Base-by-base conservation (phyloP, 2,329 filamentous ascomycete genomes). In the Cordyceps cateniannulata region DNA sequence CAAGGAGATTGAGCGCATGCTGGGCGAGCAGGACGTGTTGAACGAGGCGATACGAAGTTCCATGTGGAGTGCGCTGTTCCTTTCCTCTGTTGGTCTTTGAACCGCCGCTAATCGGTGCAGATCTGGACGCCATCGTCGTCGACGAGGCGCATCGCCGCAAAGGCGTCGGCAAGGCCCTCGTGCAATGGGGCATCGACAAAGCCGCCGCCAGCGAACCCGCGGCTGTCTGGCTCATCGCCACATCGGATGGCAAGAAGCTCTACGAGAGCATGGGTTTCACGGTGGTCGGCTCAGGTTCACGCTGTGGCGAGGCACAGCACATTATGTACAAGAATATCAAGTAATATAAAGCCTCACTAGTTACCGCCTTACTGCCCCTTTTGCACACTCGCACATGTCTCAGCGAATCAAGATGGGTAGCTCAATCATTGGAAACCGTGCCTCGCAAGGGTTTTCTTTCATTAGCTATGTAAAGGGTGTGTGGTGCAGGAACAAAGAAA, bases 41-140 rank as follows among this genome's bases (percentile, higher is more conserved):
- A 66, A 47, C 20, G n/a, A 48, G n/a, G 25, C 47, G 10, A 35
- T 12, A 2, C 40, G 42, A 35, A 48, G 27, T 22, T 9, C 32
- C 32, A 45, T 59, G 47, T 59, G 56, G 56, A 59, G 56, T 52
- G 35, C 16, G 47, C 35, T 38, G 1, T 20, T n/a, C 27, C 12
- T 24, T 22, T 22, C 12, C 27, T 50, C 10, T 38, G 12, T 20
- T 47, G 14, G 25, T 5, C 22, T 14, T 32, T 14, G 4, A 32
- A 35, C 12, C 12, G 5, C 12, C 3, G 45, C 55, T 59, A 29
- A 51, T 32, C 22, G 24, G 1, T 10, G 50, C 45, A 63, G 62
- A 45, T 40, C 62, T 61, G 56, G 62, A 62, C 56, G 56, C 50
- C 58, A 61, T 61, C 62, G 51, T 63, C 47, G 60, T 65, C 64